phyloP scores from a whole-genome alignment of 2,329 filamentous ascomycete species.

The Bipolaris gigantea region DNA sequence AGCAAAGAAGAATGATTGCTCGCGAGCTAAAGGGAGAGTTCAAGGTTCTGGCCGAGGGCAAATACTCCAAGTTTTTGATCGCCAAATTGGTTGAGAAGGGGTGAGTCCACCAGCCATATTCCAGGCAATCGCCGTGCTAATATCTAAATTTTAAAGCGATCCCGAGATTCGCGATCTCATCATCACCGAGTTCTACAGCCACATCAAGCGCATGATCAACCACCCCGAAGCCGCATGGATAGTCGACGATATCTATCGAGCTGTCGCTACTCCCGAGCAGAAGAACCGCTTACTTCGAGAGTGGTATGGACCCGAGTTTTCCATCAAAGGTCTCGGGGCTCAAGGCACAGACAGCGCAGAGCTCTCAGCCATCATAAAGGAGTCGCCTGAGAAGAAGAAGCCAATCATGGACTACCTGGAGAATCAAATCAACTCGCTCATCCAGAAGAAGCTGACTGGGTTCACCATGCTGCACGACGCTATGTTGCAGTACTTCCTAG shows the following conservation, averaged over 20 bases:
- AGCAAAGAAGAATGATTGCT: conserved; percentile 84
- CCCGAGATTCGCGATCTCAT: conserved; percentile 83
- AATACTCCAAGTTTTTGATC: conserved; percentile 96
- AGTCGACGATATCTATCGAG: conserved; percentile 92
- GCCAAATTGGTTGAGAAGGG: conserved; percentile 92
- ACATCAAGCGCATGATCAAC: conserved; percentile 90
- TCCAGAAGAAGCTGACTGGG: conserved; percentile 95
- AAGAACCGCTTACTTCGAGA: conserved; percentile 84
- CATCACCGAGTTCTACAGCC: conserved; percentile 91
- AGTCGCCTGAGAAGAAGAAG: conserved; percentile 80
- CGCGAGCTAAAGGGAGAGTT: conserved; percentile 84
- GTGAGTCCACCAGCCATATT: conserved; percentile 27
- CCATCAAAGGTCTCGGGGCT: conserved; percentile 65
- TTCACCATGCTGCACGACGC: conserved; percentile 98
- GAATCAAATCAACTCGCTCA: conserved; percentile 84
- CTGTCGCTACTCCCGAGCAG: conserved; percentile 81
- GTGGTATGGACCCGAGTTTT: conserved; percentile 95
- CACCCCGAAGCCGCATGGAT: conserved; percentile 98
- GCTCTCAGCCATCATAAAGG: conserved; percentile 72
- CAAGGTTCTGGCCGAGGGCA: conserved; percentile 83
- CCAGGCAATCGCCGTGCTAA: conserved; percentile 10
- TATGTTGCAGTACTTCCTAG: conserved; percentile 94
- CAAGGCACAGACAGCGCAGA: conserved; percentile 62
- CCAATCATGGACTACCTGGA: conserved; percentile 84
- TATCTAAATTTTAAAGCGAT: conserved; percentile 57